Conservation (phyloP, 1,139 yeast species). For the Nakaseomyces sp. region DNA sequence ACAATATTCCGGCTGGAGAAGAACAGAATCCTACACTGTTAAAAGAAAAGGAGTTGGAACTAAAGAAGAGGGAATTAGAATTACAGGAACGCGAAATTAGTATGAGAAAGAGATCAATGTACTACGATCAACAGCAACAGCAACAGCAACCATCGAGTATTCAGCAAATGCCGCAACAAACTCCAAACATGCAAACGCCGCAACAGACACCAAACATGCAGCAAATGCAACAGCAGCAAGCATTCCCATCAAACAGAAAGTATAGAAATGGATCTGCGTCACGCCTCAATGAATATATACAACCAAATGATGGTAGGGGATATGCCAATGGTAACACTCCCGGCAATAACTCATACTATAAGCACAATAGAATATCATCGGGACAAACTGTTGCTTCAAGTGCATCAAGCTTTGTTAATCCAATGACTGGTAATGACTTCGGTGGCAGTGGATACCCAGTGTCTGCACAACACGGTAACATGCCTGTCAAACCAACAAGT, state of each 20-base stretch:
- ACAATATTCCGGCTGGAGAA: not conserved
- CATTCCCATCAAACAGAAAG: slow-evolving; percentile 9
- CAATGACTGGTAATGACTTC: not conserved
- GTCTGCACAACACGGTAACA: not conserved
- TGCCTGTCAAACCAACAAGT: slow-evolving; percentile 25
- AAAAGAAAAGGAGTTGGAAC: slow-evolving; percentile 35
- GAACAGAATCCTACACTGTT: slow-evolving; percentile 8
- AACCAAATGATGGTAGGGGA: not conserved
- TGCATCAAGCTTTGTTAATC: not conserved
- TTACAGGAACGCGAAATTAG: slow-evolving; percentile 35
- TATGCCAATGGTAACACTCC: not conserved
- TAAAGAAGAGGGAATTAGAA: slow-evolving; percentile 39
- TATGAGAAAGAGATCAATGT: slow-evolving; percentile 8
- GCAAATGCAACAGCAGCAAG: slow-evolving; percentile 11
- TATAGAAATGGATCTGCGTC: slow-evolving; percentile 8
- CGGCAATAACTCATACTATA: slow-evolving; percentile 5
- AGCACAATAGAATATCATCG: slow-evolving; percentile 6
- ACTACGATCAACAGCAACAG: slow-evolving; percentile 5
- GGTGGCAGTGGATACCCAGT: not conserved
- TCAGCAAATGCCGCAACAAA: slow-evolving; percentile 6
- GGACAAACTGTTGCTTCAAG: not conserved
- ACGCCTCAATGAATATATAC: not conserved
- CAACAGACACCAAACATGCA: no score
- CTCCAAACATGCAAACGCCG: no score
- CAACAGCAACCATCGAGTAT: slow-evolving; percentile 4